These are phyloP conservation scores for Fusarium torreyae DNA, from an alignment of 2,329 filamentous ascomycete species.

Conservation along the genomic window DNA sequence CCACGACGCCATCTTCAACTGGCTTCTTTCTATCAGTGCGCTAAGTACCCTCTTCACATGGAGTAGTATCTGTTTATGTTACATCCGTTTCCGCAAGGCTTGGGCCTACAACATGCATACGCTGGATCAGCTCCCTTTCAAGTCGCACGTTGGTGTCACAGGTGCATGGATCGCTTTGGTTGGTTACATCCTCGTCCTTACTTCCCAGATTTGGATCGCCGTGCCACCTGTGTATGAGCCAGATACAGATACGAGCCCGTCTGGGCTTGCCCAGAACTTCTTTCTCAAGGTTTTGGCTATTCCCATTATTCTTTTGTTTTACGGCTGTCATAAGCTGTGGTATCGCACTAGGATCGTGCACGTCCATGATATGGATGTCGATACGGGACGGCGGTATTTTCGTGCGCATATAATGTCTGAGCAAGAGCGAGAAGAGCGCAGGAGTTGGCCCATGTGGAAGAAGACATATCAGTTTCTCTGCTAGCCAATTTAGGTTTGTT, in stretches of 20 bases:
- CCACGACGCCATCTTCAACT: constrained; percentile 77
- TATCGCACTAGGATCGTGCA: constrained; percentile 78
- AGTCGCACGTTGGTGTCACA: constrained; percentile 80
- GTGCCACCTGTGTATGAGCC: constrained; percentile 78
- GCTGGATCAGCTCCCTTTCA: constrained; percentile 84
- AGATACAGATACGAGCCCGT: constrained; percentile 54
- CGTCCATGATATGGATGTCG: constrained; percentile 84
- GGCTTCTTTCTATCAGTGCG: constrained; percentile 83
- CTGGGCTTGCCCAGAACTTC: constrained; percentile 72
- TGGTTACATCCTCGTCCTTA: constrained; percentile 82
- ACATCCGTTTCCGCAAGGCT: constrained; percentile 89
- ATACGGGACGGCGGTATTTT: constrained; percentile 87
- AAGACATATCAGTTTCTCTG: constrained; percentile 80
- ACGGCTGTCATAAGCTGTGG: constrained; percentile 81
- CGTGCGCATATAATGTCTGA: constrained; percentile 83
- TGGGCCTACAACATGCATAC: constrained; percentile 79
- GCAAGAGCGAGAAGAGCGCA: constrained; percentile 83
- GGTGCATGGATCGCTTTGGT: constrained; percentile 87
- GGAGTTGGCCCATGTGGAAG: constrained; percentile 83
- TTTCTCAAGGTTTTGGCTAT: constrained; percentile 81
- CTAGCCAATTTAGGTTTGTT: constrained; percentile 53
- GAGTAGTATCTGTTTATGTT: constrained; percentile 86
- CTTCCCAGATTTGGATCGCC: constrained; percentile 90
- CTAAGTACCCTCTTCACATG: constrained; percentile 84
- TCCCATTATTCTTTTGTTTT: constrained; percentile 78